phyloP scores from a whole-genome alignment of 768 basidiomycete species.

The Harrya chromipes region DNA sequence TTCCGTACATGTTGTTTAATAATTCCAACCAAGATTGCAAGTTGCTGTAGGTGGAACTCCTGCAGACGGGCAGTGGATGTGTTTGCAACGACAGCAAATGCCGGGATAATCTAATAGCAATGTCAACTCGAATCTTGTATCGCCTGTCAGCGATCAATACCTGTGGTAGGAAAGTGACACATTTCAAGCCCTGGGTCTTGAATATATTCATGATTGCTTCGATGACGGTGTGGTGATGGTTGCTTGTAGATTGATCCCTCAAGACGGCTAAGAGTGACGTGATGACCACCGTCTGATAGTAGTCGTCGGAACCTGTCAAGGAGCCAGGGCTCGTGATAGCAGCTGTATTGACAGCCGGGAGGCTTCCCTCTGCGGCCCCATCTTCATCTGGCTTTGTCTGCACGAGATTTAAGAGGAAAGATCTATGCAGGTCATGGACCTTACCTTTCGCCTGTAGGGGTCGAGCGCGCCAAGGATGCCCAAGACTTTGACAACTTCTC shows the following conservation, averaged over 20 bases:
- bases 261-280: constrained; percentile 82
- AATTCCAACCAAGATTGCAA: constrained; percentile 92
- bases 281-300: constrained; percentile 96
- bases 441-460: constrained; percentile 90
- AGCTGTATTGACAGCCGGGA: constrained; percentile 65
- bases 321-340: constrained; percentile 61
- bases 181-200: constrained; percentile 96
- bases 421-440: constrained; percentile 7
- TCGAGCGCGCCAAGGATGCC: constrained; percentile 96
- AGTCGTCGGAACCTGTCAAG: constrained; percentile 79
- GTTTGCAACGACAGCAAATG: constrained; percentile 85
- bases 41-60: constrained; percentile 92
- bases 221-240: constrained; percentile 89
- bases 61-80: constrained; percentile 78
- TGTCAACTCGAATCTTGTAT: constrained; percentile 7
- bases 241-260: constrained; percentile 83
- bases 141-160: constrained; percentile 36
- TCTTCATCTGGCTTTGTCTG: constrained; percentile 66
- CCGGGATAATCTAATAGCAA: constrained; percentile 77
- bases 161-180: constrained; percentile 92
- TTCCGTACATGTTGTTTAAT: constrained; percentile 97
- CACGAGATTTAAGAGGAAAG: constrained; percentile 7
- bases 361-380: constrained; percentile 52
- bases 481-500: constrained; percentile 92
- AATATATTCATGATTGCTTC: constrained; percentile 99